Evolutionary conservation across 2,329 filamentous ascomycete species (phyloP), one percentile per base, ranked within the genome.

Genomic region (Venturia oleaginea): DNA sequence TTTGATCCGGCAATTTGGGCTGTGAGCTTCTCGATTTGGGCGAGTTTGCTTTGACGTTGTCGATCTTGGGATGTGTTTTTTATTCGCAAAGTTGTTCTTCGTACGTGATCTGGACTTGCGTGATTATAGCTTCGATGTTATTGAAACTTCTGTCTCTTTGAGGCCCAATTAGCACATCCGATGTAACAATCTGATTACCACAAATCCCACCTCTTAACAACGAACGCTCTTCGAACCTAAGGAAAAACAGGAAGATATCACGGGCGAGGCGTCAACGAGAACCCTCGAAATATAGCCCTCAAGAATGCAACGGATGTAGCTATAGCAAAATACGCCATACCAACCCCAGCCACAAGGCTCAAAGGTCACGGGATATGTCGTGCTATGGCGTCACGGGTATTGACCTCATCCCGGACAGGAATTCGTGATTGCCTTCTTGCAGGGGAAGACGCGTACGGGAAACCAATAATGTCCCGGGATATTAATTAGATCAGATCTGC

Each of bases 381-480:
- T 57, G 51, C 27, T 57, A 57, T 57, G 51, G 51, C 27, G 51
- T 57, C 51, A 57, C 51, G 27, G 51, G 30, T 10, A 30, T 34
- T 57, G 51, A 57, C 51, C 51, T 57, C 51, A 57, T 57, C 51
- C 51, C 27, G 51, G 51, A 57, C 51, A n/a, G 51, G 51, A 57
- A 57, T 57, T 57, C 51, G 51, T 57, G 51, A 57, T 57, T 22
- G 51, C 30, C 15, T 57, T 57, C 51, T 57, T 34, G 51, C 51
- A 34, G 51, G 46, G 24, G 46, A 1, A 13, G 22, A 15, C 27
- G 46, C 22, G 51, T 34, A 57, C 3, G 27, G 51, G 27, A 34
- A 34, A 32, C 6, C 8, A 4, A 57, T 13, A 34, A 4, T 19
- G 7, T 8, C 27, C 10, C 0, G 30, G 15, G 15, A 57, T 34